Conservation (phyloP, 148 eudicot species). For the Rhododendron kiyosumense region DNA sequence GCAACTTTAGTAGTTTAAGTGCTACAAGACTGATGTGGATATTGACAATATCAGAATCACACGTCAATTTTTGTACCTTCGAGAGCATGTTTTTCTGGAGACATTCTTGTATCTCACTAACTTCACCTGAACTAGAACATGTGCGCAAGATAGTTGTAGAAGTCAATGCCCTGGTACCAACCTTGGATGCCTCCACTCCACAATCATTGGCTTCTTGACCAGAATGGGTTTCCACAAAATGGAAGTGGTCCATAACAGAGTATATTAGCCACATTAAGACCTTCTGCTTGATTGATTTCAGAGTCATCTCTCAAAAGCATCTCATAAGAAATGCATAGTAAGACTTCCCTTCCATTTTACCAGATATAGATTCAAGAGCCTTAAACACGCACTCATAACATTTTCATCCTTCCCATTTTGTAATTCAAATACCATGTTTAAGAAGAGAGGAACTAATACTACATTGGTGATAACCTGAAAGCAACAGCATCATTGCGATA, state of each 20-base stretch:
- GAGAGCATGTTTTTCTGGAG: conserved; percentile 52
- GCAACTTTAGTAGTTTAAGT: conserved; percentile 69
- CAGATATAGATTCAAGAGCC: conserved; percentile 66
- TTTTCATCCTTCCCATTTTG: conserved; percentile 67
- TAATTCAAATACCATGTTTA: conserved; percentile 59
- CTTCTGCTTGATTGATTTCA: conserved; percentile 61
- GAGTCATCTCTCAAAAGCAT: conserved; percentile 65
- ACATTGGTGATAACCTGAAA: neutral
- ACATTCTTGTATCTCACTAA: conserved; percentile 45
- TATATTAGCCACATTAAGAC: conserved; percentile 63
- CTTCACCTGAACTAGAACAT: conserved; percentile 19
- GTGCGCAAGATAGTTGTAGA: conserved; percentile 1
- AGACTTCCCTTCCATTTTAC: conserved; percentile 68
- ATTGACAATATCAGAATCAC: conserved; percentile 69
- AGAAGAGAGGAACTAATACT: conserved; percentile 75
- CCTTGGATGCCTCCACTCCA: conserved; percentile 12
- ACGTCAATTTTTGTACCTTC: conserved; percentile 58
- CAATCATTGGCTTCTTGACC: conserved; percentile 18
- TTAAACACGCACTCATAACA: conserved; percentile 60
- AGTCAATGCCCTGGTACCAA: too few species aligned
- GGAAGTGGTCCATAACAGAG: conserved; percentile 67
- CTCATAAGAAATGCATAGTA: conserved; percentile 56
- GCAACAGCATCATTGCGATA: too few species aligned
- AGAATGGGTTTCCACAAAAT: conserved; percentile 38
- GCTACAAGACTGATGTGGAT: conserved; percentile 69